phyloP scores from a whole-genome alignment of 2,329 filamentous ascomycete genomes.

The Aspergillus texensis region DNA sequence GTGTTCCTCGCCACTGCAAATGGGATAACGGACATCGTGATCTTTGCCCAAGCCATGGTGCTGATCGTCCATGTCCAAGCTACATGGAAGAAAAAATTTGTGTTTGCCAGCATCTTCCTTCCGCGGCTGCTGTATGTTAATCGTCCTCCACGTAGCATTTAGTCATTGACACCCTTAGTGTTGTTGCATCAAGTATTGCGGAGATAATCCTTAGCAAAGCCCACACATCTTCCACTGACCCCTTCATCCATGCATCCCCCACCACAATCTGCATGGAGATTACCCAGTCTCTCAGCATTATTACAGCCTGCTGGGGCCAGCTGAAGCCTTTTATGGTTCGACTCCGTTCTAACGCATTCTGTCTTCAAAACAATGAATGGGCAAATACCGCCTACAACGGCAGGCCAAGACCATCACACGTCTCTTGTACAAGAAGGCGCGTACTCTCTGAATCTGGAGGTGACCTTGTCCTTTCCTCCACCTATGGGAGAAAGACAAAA shows the following conservation, averaged over 20 bases:
- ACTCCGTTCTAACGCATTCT: slow-evolving; percentile 22
- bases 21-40: slow-evolving; percentile 25
- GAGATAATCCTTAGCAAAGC: slow-evolving; percentile 16
- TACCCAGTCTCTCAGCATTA: slow-evolving; percentile 26
- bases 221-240: slow-evolving; percentile 13
- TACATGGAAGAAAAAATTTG: slow-evolving; percentile 17
- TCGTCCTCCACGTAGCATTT: not conserved
- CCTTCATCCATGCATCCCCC: slow-evolving; percentile 18
- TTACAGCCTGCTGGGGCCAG: slow-evolving; percentile 28
- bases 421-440: not conserved
- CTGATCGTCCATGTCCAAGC: slow-evolving; percentile 25
- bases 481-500: slow-evolving; percentile 3
- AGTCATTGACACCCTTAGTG: slow-evolving; percentile 7
- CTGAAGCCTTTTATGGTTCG: slow-evolving; percentile 26
- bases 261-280: slow-evolving; percentile 21
- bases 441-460: not conserved
- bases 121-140: slow-evolving; percentile 21
- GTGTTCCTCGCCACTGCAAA: slow-evolving; percentile 21
- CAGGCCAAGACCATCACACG: not conserved
- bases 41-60: slow-evolving; percentile 25
- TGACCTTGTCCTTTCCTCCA: not conserved
- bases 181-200: slow-evolving; percentile 17
- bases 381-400: not conserved
- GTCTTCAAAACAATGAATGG: slow-evolving; percentile 10
- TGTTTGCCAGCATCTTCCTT: slow-evolving; percentile 27